Base-by-base conservation (phyloP, 352 stramenopile genomes). In the Pseudoperonospora humuli region DNA sequence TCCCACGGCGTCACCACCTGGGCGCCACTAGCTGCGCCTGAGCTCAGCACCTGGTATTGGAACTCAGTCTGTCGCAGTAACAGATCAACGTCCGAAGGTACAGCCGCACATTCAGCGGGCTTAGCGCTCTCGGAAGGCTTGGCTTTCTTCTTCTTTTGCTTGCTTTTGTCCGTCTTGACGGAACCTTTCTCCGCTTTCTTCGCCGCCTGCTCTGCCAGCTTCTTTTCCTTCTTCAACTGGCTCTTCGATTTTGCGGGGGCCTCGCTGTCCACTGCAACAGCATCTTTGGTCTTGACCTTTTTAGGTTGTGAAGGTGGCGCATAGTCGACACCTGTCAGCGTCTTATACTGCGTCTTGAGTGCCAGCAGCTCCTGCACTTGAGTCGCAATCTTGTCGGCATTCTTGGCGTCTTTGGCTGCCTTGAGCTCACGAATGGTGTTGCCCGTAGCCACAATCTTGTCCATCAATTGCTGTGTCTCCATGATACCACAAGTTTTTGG, bases 1-100 rank as follows among this genome's bases (percentile, higher is more conserved):
- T 95, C 87, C 90, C 90, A 97, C 13, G 90, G 90, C 24, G 87
- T 96, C 45, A 97, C 82, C 3, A 88, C 59, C 67, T 97, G 90
- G 0, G 64, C 82, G 27, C 68, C 60, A 10, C 45, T 57, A 39
- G 68, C 72, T 32, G 63, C 61, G 15, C 66, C 67, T 14, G 73
- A 72, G 49, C 57, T 75, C 29, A 67, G 34, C 18, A 80, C 61
- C 42, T 86, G 69, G 45, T 85, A 65, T 54, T 87, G 58, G 58
- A 89, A 93, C 44, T 80, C 69, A 9, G 66, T 42, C 57, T 93
- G 81, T 28, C 81, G 77, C 44, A 86, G 45, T 25, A 93, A 39
- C 32, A 93, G 44, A 21, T 89, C 74, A 3, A 48, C 42, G 27
- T 64, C 69, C 10, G 60, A 71, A 2, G 81, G 81, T 27, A 92